Evolutionary conservation across 495 filamentous ascomycete species (phyloP).

Genomic region (Filosporella fistucella): DNA sequence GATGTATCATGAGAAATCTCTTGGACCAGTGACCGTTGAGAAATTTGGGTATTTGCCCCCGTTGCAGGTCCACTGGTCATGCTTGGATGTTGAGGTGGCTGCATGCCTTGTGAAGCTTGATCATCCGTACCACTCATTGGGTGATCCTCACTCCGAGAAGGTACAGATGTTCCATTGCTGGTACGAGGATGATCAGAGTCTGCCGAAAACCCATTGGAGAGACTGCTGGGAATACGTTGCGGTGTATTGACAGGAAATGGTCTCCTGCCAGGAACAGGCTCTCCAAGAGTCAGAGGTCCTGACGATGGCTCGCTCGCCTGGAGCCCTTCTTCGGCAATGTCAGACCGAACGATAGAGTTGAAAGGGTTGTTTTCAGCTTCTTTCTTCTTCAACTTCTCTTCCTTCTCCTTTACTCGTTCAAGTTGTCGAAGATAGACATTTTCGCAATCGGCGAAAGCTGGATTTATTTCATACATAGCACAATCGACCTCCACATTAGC

Average conservation of each 20-base stretch:
- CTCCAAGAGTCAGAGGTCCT: conserved; percentile 59
- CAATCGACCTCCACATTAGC: conserved; percentile 93
- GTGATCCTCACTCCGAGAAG: conserved; percentile 49
- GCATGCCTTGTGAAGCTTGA: conserved; percentile 25
- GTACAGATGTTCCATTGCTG: conserved; percentile 60
- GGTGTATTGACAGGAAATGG: conserved; percentile 15
- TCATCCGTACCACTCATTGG: conserved; percentile 58
- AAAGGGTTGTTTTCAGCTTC: conserved; percentile 40
- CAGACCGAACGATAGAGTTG: conserved; percentile 9
- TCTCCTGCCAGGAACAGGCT: conserved; percentile 43
- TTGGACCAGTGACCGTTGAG: conserved; percentile 70
- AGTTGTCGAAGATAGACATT: conserved; percentile 70
- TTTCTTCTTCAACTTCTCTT: conserved; percentile 55
- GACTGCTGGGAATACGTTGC: conserved; percentile 39
- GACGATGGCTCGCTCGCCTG: conserved; percentile 20
- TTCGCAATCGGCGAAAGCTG: conserved; percentile 66
- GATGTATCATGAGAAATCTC: conserved; percentile 73
- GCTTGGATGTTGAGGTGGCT: conserved; percentile 22
- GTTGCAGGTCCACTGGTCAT: conserved; percentile 23
- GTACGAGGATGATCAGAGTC: conserved; percentile 30
- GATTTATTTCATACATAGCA: conserved; percentile 58
- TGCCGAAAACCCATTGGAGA: conserved; percentile 46
- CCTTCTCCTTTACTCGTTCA: conserved; percentile 58
- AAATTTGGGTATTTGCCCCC: conserved; percentile 35
- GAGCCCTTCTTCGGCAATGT: conserved; percentile 6